These are phyloP conservation scores for Solanum neorickii DNA, from an alignment of 257 asterid genomes.

Conservation along the genomic window DNA sequence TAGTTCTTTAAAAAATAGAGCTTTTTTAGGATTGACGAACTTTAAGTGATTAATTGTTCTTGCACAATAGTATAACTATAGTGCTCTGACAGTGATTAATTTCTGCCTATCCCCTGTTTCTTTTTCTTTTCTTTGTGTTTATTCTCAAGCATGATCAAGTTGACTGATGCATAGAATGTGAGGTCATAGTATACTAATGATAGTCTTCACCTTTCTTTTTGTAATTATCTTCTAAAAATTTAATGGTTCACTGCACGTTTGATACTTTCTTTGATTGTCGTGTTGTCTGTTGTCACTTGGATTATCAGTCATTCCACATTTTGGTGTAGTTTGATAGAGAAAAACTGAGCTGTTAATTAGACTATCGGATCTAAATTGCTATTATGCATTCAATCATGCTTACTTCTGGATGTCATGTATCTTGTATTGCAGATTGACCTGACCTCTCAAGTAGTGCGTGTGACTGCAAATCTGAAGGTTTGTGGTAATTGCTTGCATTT, in stretches of 20 bases:
- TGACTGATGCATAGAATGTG: not conserved
- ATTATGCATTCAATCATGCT: not conserved
- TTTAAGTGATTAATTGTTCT: not conserved
- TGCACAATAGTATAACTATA: not conserved
- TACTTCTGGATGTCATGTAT: not conserved
- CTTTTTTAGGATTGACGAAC: not conserved
- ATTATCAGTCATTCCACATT: not conserved
- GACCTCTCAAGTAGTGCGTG: constrained; percentile 66
- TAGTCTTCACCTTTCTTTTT: not conserved
- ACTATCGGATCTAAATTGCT: not conserved
- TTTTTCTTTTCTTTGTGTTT: not conserved
- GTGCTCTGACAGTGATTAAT: not conserved
- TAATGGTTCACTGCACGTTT: not conserved
- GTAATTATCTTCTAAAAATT: not conserved
- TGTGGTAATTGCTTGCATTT: not conserved
- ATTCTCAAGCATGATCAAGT: not conserved
- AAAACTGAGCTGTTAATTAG: not conserved
- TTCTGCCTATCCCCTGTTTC: not conserved
- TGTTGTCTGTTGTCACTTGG: not conserved
- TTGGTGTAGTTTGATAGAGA: not conserved
- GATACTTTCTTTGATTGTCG: not conserved
- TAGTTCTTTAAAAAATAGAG: not conserved
- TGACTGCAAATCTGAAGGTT: constrained; percentile 57
- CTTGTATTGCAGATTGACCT: constrained; percentile 68
- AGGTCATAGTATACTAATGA: not conserved